phyloP scores from a whole-genome alignment of 768 basidiomycete species.

The Amanita phalloides region DNA sequence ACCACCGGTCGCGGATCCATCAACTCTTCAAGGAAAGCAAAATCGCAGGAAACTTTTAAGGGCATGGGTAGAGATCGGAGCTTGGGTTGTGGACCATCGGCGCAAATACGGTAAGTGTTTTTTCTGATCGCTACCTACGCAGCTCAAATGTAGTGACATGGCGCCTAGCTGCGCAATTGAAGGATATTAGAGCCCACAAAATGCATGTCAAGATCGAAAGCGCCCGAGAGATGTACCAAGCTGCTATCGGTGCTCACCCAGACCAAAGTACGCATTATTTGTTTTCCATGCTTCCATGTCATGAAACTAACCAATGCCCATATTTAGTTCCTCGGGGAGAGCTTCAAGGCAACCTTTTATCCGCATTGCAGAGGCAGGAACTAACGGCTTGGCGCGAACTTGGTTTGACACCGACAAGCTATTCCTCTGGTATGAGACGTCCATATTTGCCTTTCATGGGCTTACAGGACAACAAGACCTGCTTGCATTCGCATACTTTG shows the following conservation, averaged over 20 bases:
- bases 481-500: conserved; percentile 67
- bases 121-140: background rate
- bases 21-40: conserved; percentile 32
- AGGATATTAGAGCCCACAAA: conserved; percentile 28
- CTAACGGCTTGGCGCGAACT: conserved; percentile 32
- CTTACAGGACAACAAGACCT: conserved; percentile 34
- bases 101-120: conserved; percentile 29
- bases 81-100: conserved; percentile 55
- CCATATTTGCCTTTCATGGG: background rate
- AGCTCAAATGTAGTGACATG: background rate
- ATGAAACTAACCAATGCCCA: conserved; percentile 3
- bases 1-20: conserved; percentile 44
- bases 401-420: conserved; percentile 59
- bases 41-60: conserved; percentile 57
- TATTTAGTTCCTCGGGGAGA: conserved; percentile 41
- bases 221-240: conserved; percentile 63
- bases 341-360: conserved; percentile 28
- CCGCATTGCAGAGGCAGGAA: conserved; percentile 25
- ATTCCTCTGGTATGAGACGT: conserved; percentile 43
- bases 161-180: conserved; percentile 33
- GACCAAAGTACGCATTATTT: conserved; percentile 49
- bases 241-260: conserved; percentile 64
- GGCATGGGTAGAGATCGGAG: conserved; percentile 68
- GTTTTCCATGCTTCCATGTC: background rate
- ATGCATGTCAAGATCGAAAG: conserved; percentile 43